phyloP scores from a whole-genome alignment of 169 alveolate genomes.

The Plasmodium vivax region DNA sequence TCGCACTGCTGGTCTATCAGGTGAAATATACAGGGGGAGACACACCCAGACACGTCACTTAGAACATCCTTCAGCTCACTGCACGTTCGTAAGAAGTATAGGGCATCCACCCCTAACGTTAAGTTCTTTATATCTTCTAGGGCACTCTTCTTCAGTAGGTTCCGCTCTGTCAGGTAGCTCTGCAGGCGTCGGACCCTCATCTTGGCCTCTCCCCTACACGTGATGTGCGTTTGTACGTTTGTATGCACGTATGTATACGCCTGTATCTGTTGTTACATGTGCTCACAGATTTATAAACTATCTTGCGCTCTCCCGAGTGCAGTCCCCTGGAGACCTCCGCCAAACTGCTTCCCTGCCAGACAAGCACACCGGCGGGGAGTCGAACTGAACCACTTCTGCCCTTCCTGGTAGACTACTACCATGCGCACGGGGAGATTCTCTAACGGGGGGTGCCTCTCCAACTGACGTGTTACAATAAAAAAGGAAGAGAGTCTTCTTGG shows the following conservation, averaged over 20 bases:
- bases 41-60: constrained; percentile 73
- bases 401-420: neutral
- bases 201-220: neutral
- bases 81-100: constrained; percentile 62
- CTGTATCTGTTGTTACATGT: neutral
- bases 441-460: neutral
- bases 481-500: neutral
- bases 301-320: neutral
- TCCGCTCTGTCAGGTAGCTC: constrained; percentile 79
- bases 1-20: constrained; percentile 65
- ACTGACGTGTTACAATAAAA: neutral
- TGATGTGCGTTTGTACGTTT: neutral
- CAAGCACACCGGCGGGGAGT: neutral
- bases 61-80: constrained; percentile 47
- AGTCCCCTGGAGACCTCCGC: neutral
- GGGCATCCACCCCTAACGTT: constrained; percentile 72
- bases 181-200: constrained; percentile 85
- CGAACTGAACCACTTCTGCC: neutral
- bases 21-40: constrained; percentile 66
- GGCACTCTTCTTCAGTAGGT: constrained; percentile 71
- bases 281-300: neutral
- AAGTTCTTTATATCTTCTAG: constrained; percentile 34
- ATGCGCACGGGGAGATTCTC: neutral
- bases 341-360: neutral
- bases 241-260: neutral